Evolutionary conservation across 2,329 filamentous ascomycete species (phyloP).

Genomic region (Raffaelea deltoideospora): DNA sequence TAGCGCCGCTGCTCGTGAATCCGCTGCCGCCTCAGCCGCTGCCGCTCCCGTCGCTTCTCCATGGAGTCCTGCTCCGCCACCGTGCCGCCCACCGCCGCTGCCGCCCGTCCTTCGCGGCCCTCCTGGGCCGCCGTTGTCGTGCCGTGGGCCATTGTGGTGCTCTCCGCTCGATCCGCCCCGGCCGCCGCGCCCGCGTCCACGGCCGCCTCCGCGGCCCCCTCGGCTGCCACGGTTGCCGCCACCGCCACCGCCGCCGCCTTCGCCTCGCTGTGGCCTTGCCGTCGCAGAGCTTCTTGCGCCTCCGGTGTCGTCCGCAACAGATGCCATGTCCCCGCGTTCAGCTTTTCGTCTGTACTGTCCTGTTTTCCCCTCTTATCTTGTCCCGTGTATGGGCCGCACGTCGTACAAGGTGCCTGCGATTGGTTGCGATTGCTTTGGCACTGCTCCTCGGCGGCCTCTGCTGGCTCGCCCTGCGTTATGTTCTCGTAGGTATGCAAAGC

Average conservation of each 20-base stretch:
- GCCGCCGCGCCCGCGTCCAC: slow-evolving; percentile 15
- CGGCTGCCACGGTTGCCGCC: slow-evolving; percentile 28
- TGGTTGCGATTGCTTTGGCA: too few species aligned
- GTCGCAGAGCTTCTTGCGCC: background rate
- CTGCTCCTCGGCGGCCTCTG: too few species aligned
- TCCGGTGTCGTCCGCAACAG: background rate
- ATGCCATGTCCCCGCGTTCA: background rate
- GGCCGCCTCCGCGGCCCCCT: slow-evolving; percentile 21
- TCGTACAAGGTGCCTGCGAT: too few species aligned
- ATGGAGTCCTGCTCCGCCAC: background rate
- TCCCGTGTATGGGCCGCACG: background rate
- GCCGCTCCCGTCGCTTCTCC: slow-evolving; percentile 6
- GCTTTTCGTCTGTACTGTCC: background rate
- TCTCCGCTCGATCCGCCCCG: slow-evolving; percentile 22
- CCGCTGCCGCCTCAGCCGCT: background rate
- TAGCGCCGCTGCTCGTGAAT: background rate
- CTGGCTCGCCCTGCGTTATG: too few species aligned
- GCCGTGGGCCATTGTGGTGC: too few species aligned
- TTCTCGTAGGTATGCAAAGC: too few species aligned
- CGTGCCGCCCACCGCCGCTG: slow-evolving; percentile 2
- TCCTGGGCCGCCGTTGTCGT: slow-evolving; percentile 10
- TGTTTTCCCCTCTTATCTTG: background rate
- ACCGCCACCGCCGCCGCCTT: slow-evolving; percentile 15
- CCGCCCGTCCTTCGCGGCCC: slow-evolving; percentile 4
- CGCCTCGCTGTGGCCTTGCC: too few species aligned